Percentiles rank a stretch among this genome's conserved stretches.
phyloP scores from a whole-genome alignment of 345 rosid species.

The Salix viminalis region DNA sequence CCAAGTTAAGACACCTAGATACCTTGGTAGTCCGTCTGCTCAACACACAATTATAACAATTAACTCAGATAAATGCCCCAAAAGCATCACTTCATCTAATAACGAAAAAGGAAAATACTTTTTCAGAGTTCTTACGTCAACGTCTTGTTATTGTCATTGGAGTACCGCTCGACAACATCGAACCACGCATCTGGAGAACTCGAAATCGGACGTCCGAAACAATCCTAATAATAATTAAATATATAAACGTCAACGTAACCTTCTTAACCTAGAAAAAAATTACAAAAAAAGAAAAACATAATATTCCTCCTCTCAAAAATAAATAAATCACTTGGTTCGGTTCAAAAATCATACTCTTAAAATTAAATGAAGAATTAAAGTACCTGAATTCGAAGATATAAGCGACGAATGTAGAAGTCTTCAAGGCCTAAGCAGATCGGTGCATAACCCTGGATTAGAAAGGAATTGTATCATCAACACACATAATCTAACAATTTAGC shows the following conservation, averaged over 20 bases:
- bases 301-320: neutral
- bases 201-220: conserved; percentile 78
- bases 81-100: neutral
- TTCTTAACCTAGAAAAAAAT: neutral
- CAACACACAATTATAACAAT: neutral
- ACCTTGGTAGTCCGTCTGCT: conserved; percentile 72
- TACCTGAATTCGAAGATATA: conserved; percentile 89
- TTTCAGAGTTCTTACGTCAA: conserved; percentile 45
- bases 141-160: conserved; percentile 79
- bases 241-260: neutral
- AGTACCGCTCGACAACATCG: conserved; percentile 74
- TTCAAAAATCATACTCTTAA: neutral
- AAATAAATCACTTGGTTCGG: neutral
- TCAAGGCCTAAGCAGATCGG: conserved; percentile 89
- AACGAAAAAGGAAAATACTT: neutral
- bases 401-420: conserved; percentile 83
- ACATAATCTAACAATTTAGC: neutral
- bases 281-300: neutral
- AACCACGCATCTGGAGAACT: conserved; percentile 94
- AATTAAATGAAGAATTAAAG: neutral
- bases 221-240: conserved; percentile 42
- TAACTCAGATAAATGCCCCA: neutral
- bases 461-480: neutral
- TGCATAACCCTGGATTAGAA: conserved; percentile 61
- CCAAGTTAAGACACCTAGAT: conserved; percentile 83